Evolutionary conservation across 1,284 basidiomycete species (phyloP).

Genomic region (Schizophyllum amplum): DNA sequence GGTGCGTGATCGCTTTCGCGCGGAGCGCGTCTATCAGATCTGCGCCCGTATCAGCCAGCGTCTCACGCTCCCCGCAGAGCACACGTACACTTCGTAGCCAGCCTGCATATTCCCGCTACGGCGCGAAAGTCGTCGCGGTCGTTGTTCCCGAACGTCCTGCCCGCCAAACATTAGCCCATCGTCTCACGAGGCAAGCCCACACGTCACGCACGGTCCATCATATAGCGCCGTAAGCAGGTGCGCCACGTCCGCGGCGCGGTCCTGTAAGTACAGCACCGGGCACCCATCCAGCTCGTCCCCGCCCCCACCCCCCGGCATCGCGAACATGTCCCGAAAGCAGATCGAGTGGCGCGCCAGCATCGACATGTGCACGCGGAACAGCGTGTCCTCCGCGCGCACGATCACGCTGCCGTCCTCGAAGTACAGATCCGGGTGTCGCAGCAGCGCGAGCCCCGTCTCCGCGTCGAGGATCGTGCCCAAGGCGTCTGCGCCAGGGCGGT

Average conservation of each 20-base stretch:
- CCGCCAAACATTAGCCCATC: conserved; percentile 7
- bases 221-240: conserved; percentile 66
- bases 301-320: conserved; percentile 43
- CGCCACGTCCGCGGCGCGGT: conserved; percentile 56
- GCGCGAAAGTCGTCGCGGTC: conserved; percentile 53
- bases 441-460: conserved; percentile 24
- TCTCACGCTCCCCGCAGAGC: neutral
- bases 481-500: no score
- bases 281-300: conserved; percentile 25
- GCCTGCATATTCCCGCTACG: conserved; percentile 60
- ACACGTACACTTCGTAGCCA: conserved; percentile 56
- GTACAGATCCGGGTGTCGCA: conserved; percentile 56
- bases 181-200: conserved; percentile 2
- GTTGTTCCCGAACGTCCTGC: conserved; percentile 55
- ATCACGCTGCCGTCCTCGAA: conserved; percentile 69
- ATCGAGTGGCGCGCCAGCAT: conserved; percentile 57
- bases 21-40: neutral
- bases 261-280: conserved; percentile 54
- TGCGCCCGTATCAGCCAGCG: neutral
- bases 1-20: neutral
- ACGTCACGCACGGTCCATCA: conserved; percentile 57
- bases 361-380: conserved; percentile 68
- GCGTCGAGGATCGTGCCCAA: conserved; percentile 24
- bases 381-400: conserved; percentile 48
- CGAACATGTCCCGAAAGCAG: conserved; percentile 65